Evolutionary conservation across 768 basidiomycete species (phyloP).

Genomic region (Chalciporus chontae): DNA sequence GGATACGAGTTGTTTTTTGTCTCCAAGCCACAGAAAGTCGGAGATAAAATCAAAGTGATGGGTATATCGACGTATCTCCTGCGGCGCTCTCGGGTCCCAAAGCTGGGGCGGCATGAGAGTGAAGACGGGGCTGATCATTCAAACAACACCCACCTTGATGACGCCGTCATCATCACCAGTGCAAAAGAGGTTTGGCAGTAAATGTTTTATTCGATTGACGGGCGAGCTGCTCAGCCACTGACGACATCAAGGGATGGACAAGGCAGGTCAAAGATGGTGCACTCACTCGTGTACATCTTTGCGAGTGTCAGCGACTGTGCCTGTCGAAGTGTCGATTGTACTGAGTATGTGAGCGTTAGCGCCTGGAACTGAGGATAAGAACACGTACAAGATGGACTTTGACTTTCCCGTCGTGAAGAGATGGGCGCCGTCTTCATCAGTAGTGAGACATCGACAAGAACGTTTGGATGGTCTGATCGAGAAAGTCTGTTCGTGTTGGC

Average conservation of each 20-base stretch:
- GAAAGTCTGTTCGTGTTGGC: constrained; percentile 53
- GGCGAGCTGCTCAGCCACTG: constrained; percentile 55
- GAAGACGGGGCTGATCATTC: background rate
- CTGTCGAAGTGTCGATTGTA: constrained; percentile 63
- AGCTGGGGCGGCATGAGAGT: constrained; percentile 45
- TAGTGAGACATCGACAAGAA: constrained; percentile 73
- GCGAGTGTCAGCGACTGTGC: constrained; percentile 45
- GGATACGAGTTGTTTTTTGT: constrained; percentile 80
- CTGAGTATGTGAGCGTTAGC: constrained; percentile 35
- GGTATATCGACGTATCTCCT: constrained; percentile 60
- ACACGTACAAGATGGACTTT: constrained; percentile 70
- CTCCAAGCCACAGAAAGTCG: constrained; percentile 82
- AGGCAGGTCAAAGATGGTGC: constrained; percentile 2
- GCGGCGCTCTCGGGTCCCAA: constrained; percentile 80
- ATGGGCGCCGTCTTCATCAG: constrained; percentile 62
- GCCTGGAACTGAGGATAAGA: background rate
- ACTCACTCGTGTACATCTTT: constrained; percentile 68
- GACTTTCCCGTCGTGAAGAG: constrained; percentile 82
- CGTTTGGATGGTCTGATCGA: constrained; percentile 73
- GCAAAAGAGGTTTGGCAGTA: constrained; percentile 68
- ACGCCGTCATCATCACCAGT: constrained; percentile 95
- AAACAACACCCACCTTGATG: constrained; percentile 62
- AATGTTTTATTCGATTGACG: constrained; percentile 78
- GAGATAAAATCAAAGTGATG: constrained; percentile 96
- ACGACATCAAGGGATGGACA: constrained; percentile 26